These are phyloP conservation scores for Massospora cicadina DNA, from an alignment of 371 early-diverging fungal genomes.

Conservation along the genomic window DNA sequence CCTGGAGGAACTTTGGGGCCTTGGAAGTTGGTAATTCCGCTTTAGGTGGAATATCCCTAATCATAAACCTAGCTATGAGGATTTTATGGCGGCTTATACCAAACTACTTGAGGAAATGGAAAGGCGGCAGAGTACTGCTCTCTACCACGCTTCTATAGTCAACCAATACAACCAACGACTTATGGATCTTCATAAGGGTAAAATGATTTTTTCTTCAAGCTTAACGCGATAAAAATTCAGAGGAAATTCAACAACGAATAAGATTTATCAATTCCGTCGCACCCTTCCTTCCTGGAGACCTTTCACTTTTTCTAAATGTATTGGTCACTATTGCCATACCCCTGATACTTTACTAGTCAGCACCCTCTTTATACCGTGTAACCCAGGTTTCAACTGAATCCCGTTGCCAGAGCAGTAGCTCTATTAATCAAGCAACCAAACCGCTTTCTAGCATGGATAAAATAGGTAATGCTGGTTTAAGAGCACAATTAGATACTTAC, in stretches of 20 bases:
- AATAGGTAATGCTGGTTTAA: not conserved
- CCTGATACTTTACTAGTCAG: not conserved
- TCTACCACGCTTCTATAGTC: not conserved
- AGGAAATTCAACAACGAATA: not conserved
- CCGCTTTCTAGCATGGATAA: not conserved
- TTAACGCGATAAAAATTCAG: not conserved
- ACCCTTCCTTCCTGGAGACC: constrained; percentile 2
- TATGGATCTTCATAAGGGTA: not conserved
- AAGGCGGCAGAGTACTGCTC: not conserved
- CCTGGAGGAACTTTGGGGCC: constrained; percentile 4
- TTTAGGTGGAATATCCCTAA: not conserved
- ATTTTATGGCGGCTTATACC: not conserved
- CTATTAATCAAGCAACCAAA: too few species aligned
- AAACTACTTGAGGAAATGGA: not conserved
- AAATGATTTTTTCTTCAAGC: not conserved
- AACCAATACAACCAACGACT: not conserved
- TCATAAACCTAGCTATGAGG: not conserved
- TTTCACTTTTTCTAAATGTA: constrained; percentile 1
- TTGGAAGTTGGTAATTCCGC: not conserved
- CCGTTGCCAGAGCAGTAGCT: not conserved
- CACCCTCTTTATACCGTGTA: not conserved
- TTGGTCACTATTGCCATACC: not conserved
- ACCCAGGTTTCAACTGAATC: not conserved
- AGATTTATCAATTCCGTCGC: not conserved
- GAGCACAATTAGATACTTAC: not conserved